Percentiles rank a stretch among this genome's conserved stretches.
Conservation (phyloP, 2,329 filamentous ascomycete genomes). For the Exophiala sideris region DNA sequence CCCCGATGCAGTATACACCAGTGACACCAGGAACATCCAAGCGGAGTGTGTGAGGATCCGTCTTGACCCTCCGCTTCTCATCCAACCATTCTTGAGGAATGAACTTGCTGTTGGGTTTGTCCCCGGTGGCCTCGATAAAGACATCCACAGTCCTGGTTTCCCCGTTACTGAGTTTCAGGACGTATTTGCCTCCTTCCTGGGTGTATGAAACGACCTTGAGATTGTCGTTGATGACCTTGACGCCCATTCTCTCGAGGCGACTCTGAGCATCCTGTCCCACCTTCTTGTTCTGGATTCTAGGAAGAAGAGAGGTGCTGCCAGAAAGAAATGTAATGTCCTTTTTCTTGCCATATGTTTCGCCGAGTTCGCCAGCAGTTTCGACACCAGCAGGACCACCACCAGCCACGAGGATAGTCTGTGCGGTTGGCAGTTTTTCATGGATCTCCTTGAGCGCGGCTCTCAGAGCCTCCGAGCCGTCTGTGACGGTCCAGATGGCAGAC, state of each 20-base stretch:
- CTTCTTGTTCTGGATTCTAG: conserved; percentile 38
- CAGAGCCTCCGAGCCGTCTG: conserved; percentile 40
- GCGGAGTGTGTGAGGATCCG: conserved; percentile 36
- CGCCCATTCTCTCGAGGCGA: conserved; percentile 46
- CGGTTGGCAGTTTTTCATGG: conserved; percentile 35
- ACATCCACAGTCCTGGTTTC: conserved; percentile 48
- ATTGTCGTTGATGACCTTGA: conserved; percentile 43
- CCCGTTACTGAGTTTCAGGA: conserved; percentile 46
- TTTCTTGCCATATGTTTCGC: conserved; percentile 35
- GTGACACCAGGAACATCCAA: conserved; percentile 26
- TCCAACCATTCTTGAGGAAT: conserved; percentile 49
- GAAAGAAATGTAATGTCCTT: conserved; percentile 46
- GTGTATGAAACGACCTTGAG: conserved; percentile 34
- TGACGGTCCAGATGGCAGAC: conserved; percentile 39
- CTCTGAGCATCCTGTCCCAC: conserved; percentile 42
- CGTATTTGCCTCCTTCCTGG: conserved; percentile 37
- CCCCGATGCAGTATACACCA: conserved; percentile 27
- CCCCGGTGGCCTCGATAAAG: conserved; percentile 53
- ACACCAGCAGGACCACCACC: conserved; percentile 50
- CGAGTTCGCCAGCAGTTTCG: conserved; percentile 50
- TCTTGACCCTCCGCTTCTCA: conserved; percentile 47
- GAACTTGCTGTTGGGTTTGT: conserved; percentile 52
- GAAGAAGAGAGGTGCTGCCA: conserved; percentile 39
- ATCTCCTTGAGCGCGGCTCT: conserved; percentile 33
- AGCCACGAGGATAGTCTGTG: conserved; percentile 46